Evolutionary conservation across 345 rosid genomes (phyloP), one percentile per base, ranked within the genome.

Genomic region (Gossypium mustelinum): DNA sequence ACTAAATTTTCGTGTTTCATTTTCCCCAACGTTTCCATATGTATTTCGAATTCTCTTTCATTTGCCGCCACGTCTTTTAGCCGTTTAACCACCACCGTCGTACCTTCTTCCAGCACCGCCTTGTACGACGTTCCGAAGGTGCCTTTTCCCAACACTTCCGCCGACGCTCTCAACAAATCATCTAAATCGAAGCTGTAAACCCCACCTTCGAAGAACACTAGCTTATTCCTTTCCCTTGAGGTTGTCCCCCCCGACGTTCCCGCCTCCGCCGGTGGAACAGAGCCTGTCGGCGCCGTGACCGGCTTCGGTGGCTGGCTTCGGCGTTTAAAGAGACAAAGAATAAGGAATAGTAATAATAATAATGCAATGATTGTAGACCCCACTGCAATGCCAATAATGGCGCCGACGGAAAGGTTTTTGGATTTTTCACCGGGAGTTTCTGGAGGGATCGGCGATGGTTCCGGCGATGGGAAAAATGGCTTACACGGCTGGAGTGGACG

Each of bases 41-140:
- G 97, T 75, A 77, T 71, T 63, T 92, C 98, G 78, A 95, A 95
- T 75, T 90, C 99, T 68, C 80, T 84, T 81, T 93, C 93, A 0
- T 82, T 75, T 12, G 87, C 96, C 57, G 76, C 79, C 5, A 95
- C 98, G 80, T 95, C 99, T 65, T 91, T 95, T 51, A 95, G 80
- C 75, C 98, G 78, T 82, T 95, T 95, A 41, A 95, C 99, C 11
- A 95, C 99, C 61, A 91, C 98, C 2, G 97, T 91, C 3, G 97
- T 91, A 17, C 98, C 98, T 81, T 91, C 99, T 75, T 93, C 99
- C 44, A 95, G 83, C 76, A 95, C 97, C 2, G 98, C 99, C 82
- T 95, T 95, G 84, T 95, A 95, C 51, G 98, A 93, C 1, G 99
- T 95, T 34, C 99, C 98, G 2, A 90, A 93, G 41, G 92, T 95